Base-by-base conservation (phyloP, 2,329 filamentous ascomycete genomes). In the Aureobasidium vineae region DNA sequence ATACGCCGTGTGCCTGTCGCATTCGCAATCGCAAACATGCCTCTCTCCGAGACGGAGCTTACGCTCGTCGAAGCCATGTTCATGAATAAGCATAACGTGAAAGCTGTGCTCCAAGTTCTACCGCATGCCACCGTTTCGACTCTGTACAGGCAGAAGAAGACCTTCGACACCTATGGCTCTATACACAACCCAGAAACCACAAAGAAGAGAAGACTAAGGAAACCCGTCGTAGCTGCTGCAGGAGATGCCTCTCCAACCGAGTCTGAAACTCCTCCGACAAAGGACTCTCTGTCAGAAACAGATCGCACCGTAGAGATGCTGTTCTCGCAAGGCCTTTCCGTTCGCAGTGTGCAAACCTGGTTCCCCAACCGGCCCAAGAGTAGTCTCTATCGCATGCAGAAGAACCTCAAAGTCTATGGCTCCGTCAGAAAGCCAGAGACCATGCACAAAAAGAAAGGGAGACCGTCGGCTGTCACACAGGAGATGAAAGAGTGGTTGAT, bases 61-160 rank as follows among this genome's bases (percentile, higher is more conserved):
- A 36, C 13, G 61, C 38, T 64, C 36, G 61, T 64, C 11, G 61
- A 64, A n/a, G 47, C 61, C 38, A 64, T 64, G 61, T 64, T 53
- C 61, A 43, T 33, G 61, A 64, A 64, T 26, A 54, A 64, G 2
- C 26, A 38, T 28, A n/a, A 23, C 36, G 49, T 64, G 15, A 64
- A 64, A 19, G 5, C 38, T 0, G 61, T 64, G 5, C 61, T 49
- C 21, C 26, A 53, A 64, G 49, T 54, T 3, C 15, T 64, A n/a
- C 61, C 61, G 2, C 61, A 64, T n/a, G 61, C 61, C 38, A 28
- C 54, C 13, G 21, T 53, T 15, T 64, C 61, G 6, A 53, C 61
- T n/a, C 13, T 64, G 49, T 64, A 64, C n/a, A 47, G 61, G 15
- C 41, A 49, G 19, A 53, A 54, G 36, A 53, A 54, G 38, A 54